phyloP scores from a whole-genome alignment of 345 rosid species.

The Heritiera littoralis region DNA sequence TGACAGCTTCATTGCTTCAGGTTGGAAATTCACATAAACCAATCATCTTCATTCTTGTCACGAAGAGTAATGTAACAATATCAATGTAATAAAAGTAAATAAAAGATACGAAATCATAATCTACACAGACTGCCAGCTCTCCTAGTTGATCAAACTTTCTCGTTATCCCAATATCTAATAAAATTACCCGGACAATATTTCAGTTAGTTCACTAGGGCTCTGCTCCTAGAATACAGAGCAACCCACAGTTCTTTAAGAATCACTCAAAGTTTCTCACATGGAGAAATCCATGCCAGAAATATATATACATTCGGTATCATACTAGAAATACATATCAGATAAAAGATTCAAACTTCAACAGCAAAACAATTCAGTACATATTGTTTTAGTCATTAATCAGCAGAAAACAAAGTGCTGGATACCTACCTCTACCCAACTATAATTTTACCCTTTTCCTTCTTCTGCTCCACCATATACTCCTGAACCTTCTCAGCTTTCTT shows the following conservation, averaged over 20 bases:
- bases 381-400: background rate
- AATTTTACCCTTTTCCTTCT: slow-evolving; percentile 33
- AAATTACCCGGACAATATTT: background rate
- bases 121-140: background rate
- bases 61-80: background rate
- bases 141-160: background rate
- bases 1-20: too few relatives aligned
- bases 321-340: background rate
- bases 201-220: background rate
- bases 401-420: background rate
- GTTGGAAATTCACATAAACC: background rate
- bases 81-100: background rate
- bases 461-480: slow-evolving; percentile 52
- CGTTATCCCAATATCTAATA: background rate
- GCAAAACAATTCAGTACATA: background rate
- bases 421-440: slow-evolving; percentile 15
- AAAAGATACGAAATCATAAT: background rate
- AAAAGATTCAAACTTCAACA: background rate
- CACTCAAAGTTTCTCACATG: slow-evolving; percentile 1
- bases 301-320: background rate
- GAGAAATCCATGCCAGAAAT: background rate
- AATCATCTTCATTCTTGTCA: background rate
- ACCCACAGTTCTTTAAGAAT: background rate
- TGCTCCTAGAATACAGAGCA: background rate
- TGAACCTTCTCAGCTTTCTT: slow-evolving; percentile 43